phyloP scores from a whole-genome alignment of 176 grass and related monocot genomes.

The Paspalum vaginatum region DNA sequence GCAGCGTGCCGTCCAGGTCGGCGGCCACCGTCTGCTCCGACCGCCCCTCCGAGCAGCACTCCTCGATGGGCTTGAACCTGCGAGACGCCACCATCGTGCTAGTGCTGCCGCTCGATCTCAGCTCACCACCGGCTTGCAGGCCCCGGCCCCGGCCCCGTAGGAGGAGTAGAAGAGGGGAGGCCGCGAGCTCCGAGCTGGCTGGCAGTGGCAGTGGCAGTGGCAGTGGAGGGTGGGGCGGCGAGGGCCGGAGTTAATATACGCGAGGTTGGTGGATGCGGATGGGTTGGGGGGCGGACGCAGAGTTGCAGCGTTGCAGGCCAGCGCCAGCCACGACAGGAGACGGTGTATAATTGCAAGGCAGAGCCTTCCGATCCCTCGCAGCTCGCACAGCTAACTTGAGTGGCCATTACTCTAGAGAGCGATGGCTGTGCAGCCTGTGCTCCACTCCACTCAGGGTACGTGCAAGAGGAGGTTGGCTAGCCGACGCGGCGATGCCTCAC shows the following conservation, averaged over 20 bases:
- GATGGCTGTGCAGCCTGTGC: neutral
- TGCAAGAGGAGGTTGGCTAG: slow-evolving; percentile 8
- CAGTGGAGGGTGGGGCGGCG: slow-evolving; percentile 25
- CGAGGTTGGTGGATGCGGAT: slow-evolving; percentile 34
- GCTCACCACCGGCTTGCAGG: neutral
- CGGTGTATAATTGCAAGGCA: slow-evolving; percentile 60
- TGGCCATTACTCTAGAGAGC: slow-evolving; percentile 61
- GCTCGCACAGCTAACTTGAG: slow-evolving; percentile 63
- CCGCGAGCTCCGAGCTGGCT: neutral
- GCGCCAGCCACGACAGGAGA: neutral
- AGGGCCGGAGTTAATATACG: slow-evolving; percentile 39
- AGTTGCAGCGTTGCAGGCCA: neutral
- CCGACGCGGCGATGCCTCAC: neutral
- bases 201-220: too few species aligned
- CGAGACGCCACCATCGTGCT: slow-evolving; percentile 52
- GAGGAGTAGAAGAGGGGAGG: neutral
- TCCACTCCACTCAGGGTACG: neutral
- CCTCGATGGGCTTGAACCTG: slow-evolving; percentile 73
- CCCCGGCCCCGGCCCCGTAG: neutral
- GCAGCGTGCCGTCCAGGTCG: slow-evolving; percentile 93
- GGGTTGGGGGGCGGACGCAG: neutral
- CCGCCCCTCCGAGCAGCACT: slow-evolving; percentile 72
- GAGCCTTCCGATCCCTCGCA: neutral
- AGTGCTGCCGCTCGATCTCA: neutral
- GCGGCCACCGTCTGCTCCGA: slow-evolving; percentile 78